Evolutionary conservation across 306 rosid genomes (phyloP).

Genomic region (Cicer judaicum): DNA sequence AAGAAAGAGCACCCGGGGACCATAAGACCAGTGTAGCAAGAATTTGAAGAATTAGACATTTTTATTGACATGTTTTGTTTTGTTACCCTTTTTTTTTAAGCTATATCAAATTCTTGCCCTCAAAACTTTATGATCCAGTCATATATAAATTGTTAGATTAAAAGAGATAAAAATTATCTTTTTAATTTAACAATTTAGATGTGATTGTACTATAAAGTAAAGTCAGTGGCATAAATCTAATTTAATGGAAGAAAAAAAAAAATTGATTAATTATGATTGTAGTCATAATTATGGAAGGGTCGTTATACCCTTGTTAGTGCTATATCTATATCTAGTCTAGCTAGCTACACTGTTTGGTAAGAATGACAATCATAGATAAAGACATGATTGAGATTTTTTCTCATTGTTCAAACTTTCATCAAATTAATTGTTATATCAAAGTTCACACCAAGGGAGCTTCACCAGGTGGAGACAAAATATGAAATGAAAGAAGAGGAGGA

Average conservation of each 20-base stretch:
- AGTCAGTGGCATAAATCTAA: too few relatives aligned
- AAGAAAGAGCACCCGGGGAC: conserved; percentile 49
- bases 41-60: conserved; percentile 18
- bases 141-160: too few relatives aligned
- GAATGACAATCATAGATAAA: conserved; percentile 25
- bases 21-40: conserved; percentile 48
- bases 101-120: too few relatives aligned
- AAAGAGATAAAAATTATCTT: too few relatives aligned
- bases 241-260: too few relatives aligned
- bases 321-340: conserved; percentile 1
- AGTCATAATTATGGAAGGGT: conserved; percentile 34
- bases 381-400: conserved; percentile 25
- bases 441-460: conserved; percentile 33
- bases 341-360: neutral
- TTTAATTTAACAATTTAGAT: too few relatives aligned
- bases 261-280: conserved; percentile 29
- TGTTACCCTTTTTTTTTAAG: conserved; percentile 28
- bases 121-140: too few relatives aligned
- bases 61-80: conserved; percentile 30
- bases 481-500: conserved; percentile 39
- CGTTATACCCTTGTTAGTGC: neutral
- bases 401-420: conserved; percentile 28
- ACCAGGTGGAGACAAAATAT: conserved; percentile 43
- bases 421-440: conserved; percentile 3
- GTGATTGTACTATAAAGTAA: too few relatives aligned